Evolutionary conservation across 768 basidiomycete species (phyloP), one percentile per base, ranked within the genome.

Genomic region (Amanita molliuscula): DNA sequence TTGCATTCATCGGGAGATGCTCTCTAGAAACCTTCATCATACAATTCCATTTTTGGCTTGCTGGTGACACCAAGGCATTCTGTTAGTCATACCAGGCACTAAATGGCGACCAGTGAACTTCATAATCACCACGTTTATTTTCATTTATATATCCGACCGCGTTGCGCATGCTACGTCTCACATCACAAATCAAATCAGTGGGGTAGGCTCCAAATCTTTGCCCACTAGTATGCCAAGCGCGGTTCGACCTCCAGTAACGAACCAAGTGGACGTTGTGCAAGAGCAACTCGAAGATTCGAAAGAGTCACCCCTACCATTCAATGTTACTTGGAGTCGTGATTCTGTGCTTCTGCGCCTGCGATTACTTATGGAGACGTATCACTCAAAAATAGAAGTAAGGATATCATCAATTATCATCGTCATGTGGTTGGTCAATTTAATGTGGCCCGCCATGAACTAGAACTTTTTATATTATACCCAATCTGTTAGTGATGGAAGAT

Each of bases 1-100:
- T 92, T 67, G 79, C 79, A 21, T 90, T 88, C 66, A 73, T 94
- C 46, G 92, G 92, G 35, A 80, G 72, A 61, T 92, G 88, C 65
- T 93, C 90, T 4, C 74, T 95, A 48, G 92, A 96, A 66, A 85
- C 90, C 0, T 96, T 93, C 63, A 85, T 94, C 59, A 77, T 94
- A 51, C 91, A 95, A 61, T 94, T 82, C 62, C 90, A 89, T 58
- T 67, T 88, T 38, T 92, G 88, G 88, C 71, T 92, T 29, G 90
- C 86, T 0, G 86, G 75, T 3, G 88, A 92, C 58, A 88, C 84
- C 28, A 86, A 86, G 62, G 87, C 15, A 72, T 94, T 51, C 73
- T 95, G 20, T 65, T 91, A 43, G 75, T 93, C 44, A 68, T 94
- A 38, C 89, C 89, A 0, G 84, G 87, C 11, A 79, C 78, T 1